Base-by-base conservation (phyloP, 345 rosid genomes). In the Acer yangbiense region DNA sequence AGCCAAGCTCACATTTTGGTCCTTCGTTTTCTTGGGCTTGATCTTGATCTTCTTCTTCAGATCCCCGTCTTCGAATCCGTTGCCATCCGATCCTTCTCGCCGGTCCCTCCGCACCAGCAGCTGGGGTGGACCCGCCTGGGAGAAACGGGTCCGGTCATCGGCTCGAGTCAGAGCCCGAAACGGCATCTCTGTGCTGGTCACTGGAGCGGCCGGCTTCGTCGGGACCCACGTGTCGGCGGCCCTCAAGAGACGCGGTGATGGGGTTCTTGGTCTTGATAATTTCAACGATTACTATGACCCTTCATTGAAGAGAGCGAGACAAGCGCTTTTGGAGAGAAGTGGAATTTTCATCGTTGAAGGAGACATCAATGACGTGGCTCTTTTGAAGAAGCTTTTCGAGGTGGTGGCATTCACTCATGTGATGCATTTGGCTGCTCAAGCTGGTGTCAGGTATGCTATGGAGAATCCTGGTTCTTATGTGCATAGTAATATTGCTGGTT, bases 261-360 rank as follows among this genome's bases (percentile, higher is more conserved):
- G 98, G 23, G 98, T 95, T 20, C 69, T 95, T 16, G 97, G 98
- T 0, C 85, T 93, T 1, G 98, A 95, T 67, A 93, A 90, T 81
- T 95, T 95, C 94, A 95, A 95, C 67, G 89, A 90, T 73, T 93
- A 95, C 84, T 95, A 95, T 65, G 98, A 95, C 77, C 95, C 95
- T 4, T 86, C 98, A 2, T 78, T 95, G 48, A 95, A 95, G 76
- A 81, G 92, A 76, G 94, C 98, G n/a, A 90, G 98, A 17, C 98
- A 89, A 69, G 93, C 90, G 23, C 91, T 95, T 68, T 82, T 95
- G 64, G 97, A 95, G 72, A 86, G 94, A 29, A 83, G 84, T 21
- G 97, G 98, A 0, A 85, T 93, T 65, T 93, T 88, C 69, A 83
- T 95, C 20, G 97, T 95, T 6, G 97, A 95, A 83, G 98, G 98